These are phyloP conservation scores for Thielaviopsis ethacetica DNA, from an alignment of 2,329 filamentous ascomycete genomes.

Conservation along the genomic window DNA sequence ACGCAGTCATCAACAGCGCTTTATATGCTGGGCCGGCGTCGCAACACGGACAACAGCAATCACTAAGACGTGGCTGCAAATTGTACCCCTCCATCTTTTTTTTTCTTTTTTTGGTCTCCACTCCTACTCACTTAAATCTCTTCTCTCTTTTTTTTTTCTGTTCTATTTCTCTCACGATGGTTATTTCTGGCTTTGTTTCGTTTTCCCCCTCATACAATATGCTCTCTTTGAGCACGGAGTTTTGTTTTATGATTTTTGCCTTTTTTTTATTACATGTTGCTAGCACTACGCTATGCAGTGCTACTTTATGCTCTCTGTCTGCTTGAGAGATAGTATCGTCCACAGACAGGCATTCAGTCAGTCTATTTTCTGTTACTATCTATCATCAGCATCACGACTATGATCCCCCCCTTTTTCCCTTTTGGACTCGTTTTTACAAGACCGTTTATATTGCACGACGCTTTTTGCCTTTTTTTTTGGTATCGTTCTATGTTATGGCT, in stretches of 20 bases:
- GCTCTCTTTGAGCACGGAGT: background rate
- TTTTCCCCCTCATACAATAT: background rate
- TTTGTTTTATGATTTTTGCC: background rate
- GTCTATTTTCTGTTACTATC: background rate
- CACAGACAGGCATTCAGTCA: background rate
- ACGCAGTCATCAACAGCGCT: constrained; percentile 11
- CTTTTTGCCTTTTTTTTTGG: background rate
- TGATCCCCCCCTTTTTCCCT: background rate
- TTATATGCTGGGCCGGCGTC: constrained; percentile 9
- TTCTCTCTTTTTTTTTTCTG: background rate
- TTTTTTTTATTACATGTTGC: too few species aligned
- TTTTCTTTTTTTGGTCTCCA: background rate
- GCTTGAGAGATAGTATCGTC: too few species aligned
- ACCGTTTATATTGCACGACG: too few species aligned
- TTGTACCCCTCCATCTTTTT: background rate
- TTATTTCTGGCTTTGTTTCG: background rate
- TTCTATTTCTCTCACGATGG: background rate
- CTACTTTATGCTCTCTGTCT: background rate
- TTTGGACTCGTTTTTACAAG: background rate
- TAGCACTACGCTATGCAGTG: background rate
- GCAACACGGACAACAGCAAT: background rate
- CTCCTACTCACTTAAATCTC: background rate
- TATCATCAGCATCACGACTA: background rate
- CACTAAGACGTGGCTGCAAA: background rate
- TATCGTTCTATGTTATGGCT: background rate